phyloP scores from a whole-genome alignment of 208 protist genomes.

The Leishmania gerbilli region DNA sequence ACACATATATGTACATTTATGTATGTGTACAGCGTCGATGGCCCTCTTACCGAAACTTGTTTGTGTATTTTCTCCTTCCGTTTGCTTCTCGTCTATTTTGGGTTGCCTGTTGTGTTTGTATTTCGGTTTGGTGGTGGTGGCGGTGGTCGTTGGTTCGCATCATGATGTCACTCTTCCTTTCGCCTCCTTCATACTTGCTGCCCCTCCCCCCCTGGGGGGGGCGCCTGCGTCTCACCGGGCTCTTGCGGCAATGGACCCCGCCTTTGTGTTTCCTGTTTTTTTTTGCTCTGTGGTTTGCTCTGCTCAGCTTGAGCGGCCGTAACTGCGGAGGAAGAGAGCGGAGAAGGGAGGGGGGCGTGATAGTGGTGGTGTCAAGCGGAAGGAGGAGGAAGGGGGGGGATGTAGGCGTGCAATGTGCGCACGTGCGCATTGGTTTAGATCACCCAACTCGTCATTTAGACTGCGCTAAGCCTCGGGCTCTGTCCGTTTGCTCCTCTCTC shows the following conservation, averaged over 20 bases:
- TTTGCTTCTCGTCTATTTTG: neutral
- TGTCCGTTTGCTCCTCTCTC: neutral
- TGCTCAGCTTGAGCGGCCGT: neutral
- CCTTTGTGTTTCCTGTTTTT: neutral
- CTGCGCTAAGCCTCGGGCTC: neutral
- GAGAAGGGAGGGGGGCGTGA: neutral
- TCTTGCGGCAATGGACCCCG: neutral
- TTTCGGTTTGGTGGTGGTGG: neutral
- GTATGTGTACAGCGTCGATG: neutral
- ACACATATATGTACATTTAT: neutral
- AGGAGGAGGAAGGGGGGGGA: neutral
- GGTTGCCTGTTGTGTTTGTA: neutral
- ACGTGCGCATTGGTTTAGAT: neutral
- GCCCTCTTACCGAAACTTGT: neutral
- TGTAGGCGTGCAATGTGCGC: neutral
- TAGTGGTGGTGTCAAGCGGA: neutral
- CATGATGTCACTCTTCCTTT: neutral
- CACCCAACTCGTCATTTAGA: neutral
- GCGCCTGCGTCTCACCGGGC: neutral
- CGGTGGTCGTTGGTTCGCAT: neutral
- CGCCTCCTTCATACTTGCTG: neutral
- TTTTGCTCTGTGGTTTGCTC: neutral
- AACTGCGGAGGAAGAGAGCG: neutral
- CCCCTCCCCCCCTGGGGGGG: neutral
- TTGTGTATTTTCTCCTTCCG: neutral